Percentiles rank a stretch among this genome's conserved stretches.
These are phyloP conservation scores for Aureobasidium sp. DNA, from an alignment of 2,329 filamentous ascomycete genomes.

Conservation along the genomic window DNA sequence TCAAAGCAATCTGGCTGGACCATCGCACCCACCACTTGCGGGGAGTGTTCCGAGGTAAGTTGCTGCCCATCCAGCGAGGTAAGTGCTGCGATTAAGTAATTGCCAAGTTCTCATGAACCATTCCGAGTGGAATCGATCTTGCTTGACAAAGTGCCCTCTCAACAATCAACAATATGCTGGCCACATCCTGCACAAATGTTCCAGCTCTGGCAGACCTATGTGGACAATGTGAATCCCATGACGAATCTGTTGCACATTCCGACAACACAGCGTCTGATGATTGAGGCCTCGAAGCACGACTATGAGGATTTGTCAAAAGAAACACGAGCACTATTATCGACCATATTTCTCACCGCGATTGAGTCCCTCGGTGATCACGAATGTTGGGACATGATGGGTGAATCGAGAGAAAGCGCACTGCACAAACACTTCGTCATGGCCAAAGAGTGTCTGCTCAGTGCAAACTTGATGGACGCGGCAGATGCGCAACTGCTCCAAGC, in stretches of 20 bases:
- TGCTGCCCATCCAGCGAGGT: too few relatives aligned
- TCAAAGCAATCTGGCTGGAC: too few relatives aligned
- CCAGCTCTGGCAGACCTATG: slow-evolving; percentile 49
- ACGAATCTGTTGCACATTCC: slow-evolving; percentile 64
- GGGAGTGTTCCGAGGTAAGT: too few relatives aligned
- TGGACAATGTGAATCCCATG: slow-evolving; percentile 65
- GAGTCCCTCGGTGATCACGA: slow-evolving; percentile 37
- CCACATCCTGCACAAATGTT: slow-evolving; percentile 7
- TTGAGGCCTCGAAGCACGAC: slow-evolving; percentile 24
- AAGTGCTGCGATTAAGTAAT: too few relatives aligned
- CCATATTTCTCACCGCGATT: slow-evolving; percentile 50
- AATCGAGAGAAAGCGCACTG: slow-evolving; percentile 33
- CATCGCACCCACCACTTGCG: too few relatives aligned
- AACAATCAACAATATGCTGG: background rate
- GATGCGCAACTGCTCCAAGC: slow-evolving; percentile 60
- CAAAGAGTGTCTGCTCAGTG: slow-evolving; percentile 55
- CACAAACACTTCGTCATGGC: background rate
- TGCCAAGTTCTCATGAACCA: background rate
- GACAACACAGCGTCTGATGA: slow-evolving; percentile 46
- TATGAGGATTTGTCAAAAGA: slow-evolving; percentile 17
- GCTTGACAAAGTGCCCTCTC: background rate
- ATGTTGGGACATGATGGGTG: slow-evolving; percentile 41
- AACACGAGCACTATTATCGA: slow-evolving; percentile 51
- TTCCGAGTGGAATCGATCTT: background rate
- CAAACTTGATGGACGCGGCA: slow-evolving; percentile 58